Percentiles rank a stretch among this genome's conserved stretches.
These are phyloP conservation scores for Colletotrichum sp. DNA, from an alignment of 2,329 filamentous ascomycete genomes.

Conservation along the genomic window DNA sequence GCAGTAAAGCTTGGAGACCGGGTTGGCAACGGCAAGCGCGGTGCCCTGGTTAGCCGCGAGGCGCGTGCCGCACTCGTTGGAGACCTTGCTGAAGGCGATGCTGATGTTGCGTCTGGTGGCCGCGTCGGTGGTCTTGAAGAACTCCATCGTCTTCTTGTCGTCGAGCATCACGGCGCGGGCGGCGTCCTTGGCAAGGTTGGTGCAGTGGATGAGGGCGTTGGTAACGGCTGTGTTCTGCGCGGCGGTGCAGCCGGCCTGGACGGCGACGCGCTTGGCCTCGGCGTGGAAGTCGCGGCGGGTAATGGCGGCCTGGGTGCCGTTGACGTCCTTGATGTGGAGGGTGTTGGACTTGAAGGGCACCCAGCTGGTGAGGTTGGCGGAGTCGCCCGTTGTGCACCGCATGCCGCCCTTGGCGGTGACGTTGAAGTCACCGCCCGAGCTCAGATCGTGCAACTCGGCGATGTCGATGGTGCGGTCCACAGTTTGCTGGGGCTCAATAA, in stretches of 20 bases:
- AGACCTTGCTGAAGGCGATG: slow-evolving; percentile 53
- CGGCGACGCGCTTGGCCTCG: slow-evolving; percentile 48
- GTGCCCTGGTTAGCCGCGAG: slow-evolving; percentile 36
- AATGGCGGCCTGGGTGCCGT: slow-evolving; percentile 56
- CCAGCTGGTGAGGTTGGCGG: slow-evolving; percentile 53
- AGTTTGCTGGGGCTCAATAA: slow-evolving; percentile 47
- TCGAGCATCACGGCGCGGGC: slow-evolving; percentile 23
- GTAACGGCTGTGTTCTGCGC: slow-evolving; percentile 42
- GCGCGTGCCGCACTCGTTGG: slow-evolving; percentile 59
- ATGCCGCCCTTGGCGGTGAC: slow-evolving; percentile 59
- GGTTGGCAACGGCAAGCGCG: not conserved
- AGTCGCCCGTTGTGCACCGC: slow-evolving; percentile 52
- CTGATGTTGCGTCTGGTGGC: slow-evolving; percentile 49
- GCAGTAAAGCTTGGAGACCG: slow-evolving; percentile 61
- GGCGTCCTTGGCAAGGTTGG: slow-evolving; percentile 53
- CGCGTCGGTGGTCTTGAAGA: slow-evolving; percentile 63
- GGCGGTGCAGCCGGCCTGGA: slow-evolving; percentile 57
- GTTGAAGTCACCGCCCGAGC: slow-evolving; percentile 53
- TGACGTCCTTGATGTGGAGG: slow-evolving; percentile 56
- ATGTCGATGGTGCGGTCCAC: slow-evolving; percentile 55
- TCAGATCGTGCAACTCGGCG: slow-evolving; percentile 54
- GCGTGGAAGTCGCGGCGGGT: slow-evolving; percentile 46
- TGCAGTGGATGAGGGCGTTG: slow-evolving; percentile 56
- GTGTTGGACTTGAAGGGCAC: slow-evolving; percentile 61
- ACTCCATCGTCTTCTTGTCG: slow-evolving; percentile 54